Evolutionary conservation across 768 basidiomycete species (phyloP).

Genomic region (Mycena metata): DNA sequence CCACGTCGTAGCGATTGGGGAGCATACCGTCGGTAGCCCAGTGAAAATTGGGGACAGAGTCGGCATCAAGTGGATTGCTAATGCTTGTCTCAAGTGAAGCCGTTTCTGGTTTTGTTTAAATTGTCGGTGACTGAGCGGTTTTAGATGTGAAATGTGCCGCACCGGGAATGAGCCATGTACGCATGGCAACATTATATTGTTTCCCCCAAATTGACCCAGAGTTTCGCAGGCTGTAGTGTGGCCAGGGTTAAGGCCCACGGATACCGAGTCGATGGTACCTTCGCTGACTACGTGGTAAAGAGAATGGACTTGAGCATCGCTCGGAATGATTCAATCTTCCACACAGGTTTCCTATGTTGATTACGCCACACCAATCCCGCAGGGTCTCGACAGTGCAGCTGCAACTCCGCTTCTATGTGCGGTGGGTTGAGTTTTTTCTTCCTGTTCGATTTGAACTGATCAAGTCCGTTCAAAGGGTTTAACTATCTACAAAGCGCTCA

Average conservation of each 20-base stretch:
- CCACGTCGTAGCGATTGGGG: conserved; percentile 81
- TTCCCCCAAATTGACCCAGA: not conserved
- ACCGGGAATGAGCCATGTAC: conserved; percentile 68
- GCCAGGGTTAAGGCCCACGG: conserved; percentile 65
- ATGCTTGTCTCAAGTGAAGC: conserved; percentile 54
- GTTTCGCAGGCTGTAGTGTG: conserved; percentile 59
- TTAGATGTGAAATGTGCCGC: conserved; percentile 78
- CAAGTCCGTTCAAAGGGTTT: conserved; percentile 64
- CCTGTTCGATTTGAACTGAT: not conserved
- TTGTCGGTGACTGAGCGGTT: not conserved
- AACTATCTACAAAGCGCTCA: conserved; percentile 86
- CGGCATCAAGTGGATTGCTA: conserved; percentile 80
- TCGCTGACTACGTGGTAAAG: conserved; percentile 72
- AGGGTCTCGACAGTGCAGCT: conserved; percentile 68
- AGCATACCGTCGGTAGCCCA: conserved; percentile 58
- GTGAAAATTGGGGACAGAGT: conserved; percentile 83
- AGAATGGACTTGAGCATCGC: conserved; percentile 1
- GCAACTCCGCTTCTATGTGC: conserved; percentile 83
- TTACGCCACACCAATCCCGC: conserved; percentile 84
- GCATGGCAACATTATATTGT: not conserved
- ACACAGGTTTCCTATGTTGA: conserved; percentile 71
- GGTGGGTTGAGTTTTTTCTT: conserved; percentile 49
- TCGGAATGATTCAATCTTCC: conserved; percentile 2
- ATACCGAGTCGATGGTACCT: conserved; percentile 77
- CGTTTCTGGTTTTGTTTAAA: not conserved